These are phyloP conservation scores for Salvia hispanica DNA, from an alignment of 257 asterid species.

Conservation along the genomic window DNA sequence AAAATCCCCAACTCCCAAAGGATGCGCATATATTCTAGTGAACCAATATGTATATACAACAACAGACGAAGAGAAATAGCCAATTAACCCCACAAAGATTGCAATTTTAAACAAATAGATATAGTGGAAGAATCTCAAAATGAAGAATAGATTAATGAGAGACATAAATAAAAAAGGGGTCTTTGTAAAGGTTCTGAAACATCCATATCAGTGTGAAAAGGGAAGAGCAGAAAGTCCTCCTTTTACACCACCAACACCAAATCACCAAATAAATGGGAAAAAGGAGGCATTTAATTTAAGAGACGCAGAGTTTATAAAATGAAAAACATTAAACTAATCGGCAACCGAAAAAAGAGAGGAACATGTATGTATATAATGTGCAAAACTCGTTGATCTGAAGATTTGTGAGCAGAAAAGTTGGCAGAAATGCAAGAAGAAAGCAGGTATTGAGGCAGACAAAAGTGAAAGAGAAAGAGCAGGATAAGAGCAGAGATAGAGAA, in stretches of 20 bases:
- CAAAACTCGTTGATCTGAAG: background rate
- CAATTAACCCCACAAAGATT: constrained; percentile 40
- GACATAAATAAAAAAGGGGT: background rate
- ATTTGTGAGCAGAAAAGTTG: constrained; percentile 28
- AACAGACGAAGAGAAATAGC: background rate
- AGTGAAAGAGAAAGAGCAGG: constrained; percentile 34
- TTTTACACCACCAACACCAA: too few relatives aligned
- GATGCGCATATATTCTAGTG: too few relatives aligned
- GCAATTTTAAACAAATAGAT: constrained; percentile 25
- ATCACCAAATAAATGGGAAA: constrained; percentile 17
- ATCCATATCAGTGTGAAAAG: constrained; percentile 24
- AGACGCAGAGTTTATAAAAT: background rate
- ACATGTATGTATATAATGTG: too few relatives aligned
- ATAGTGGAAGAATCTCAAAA: constrained; percentile 30
- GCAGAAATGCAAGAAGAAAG: constrained; percentile 18
- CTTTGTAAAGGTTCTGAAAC: constrained; percentile 22
- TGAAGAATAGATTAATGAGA: constrained; percentile 26
- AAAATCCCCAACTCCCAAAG: background rate
- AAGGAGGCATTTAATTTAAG: too few relatives aligned
- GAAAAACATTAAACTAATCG: background rate
- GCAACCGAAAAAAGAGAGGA: background rate
- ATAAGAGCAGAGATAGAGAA: too few relatives aligned
- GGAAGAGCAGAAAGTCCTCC: background rate
- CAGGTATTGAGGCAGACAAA: constrained; percentile 31
- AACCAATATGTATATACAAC: too few relatives aligned